phyloP scores from a whole-genome alignment of 2,329 filamentous ascomycete genomes.

The Allantophomopsis cytisporea region DNA sequence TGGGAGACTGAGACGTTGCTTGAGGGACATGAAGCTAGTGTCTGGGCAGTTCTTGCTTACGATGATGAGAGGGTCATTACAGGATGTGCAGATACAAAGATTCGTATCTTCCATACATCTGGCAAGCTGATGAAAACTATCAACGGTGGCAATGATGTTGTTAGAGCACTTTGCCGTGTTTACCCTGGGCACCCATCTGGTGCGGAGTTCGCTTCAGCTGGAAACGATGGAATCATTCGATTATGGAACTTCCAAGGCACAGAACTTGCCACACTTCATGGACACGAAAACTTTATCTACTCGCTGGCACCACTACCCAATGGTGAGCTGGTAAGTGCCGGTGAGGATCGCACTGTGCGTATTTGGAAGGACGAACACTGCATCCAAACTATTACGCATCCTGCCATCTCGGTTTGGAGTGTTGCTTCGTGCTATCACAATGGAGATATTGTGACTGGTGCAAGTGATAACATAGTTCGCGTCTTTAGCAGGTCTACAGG shows the following conservation, averaged over 20 bases:
- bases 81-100: slow-evolving; percentile 81
- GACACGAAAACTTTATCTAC: slow-evolving; percentile 94
- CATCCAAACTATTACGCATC: slow-evolving; percentile 91
- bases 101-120: slow-evolving; percentile 63
- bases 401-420: slow-evolving; percentile 90
- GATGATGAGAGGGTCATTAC: slow-evolving; percentile 73
- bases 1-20: slow-evolving; percentile 70
- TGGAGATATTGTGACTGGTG: slow-evolving; percentile 86
- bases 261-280: slow-evolving; percentile 63
- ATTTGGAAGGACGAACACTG: slow-evolving; percentile 78
- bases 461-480: slow-evolving; percentile 76
- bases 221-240: slow-evolving; percentile 81
- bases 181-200: slow-evolving; percentile 62
- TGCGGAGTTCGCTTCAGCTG: slow-evolving; percentile 87
- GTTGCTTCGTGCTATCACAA: slow-evolving; percentile 72
- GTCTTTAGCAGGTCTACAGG: slow-evolving; percentile 66
- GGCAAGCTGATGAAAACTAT: slow-evolving; percentile 52
- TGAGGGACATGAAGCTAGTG: slow-evolving; percentile 63
- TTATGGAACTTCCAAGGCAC: slow-evolving; percentile 75
- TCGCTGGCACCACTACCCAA: slow-evolving; percentile 63
- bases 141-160: slow-evolving; percentile 64
- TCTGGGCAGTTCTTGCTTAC: slow-evolving; percentile 85
- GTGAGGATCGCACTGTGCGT: slow-evolving; percentile 86
- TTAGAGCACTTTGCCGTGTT: slow-evolving; percentile 79
- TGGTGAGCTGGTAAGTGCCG: slow-evolving; percentile 80